Conservation (phyloP, 306 rosid genomes). For the Cucurbita argyrosperma region DNA sequence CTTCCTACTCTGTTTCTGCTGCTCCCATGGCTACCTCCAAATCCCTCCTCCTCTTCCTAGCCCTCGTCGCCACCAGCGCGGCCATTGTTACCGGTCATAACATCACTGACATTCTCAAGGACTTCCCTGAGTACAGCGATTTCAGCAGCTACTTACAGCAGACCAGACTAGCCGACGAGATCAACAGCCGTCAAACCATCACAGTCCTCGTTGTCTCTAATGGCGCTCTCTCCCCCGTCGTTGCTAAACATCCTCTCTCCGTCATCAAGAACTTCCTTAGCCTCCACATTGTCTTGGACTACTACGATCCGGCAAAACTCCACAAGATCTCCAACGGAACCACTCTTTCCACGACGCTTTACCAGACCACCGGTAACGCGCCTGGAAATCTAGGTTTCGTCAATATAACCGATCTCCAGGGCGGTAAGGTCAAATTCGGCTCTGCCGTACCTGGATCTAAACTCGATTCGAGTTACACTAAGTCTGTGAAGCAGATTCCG, state of each 20-base stretch:
- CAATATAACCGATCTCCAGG: slow-evolving; percentile 72
- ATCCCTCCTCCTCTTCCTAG: slow-evolving; percentile 7
- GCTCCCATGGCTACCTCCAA: slow-evolving; percentile 23
- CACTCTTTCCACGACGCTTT: slow-evolving; percentile 63
- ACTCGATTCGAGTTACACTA: slow-evolving; percentile 64
- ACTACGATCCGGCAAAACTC: slow-evolving; percentile 65
- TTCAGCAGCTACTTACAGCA: slow-evolving; percentile 39
- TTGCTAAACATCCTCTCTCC: slow-evolving; percentile 54
- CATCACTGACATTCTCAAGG: slow-evolving; percentile 68
- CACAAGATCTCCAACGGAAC: slow-evolving; percentile 71
- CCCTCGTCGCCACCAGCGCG: not conserved
- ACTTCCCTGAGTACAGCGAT: slow-evolving; percentile 35
- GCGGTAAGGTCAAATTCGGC: slow-evolving; percentile 84
- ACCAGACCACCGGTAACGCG: slow-evolving; percentile 80
- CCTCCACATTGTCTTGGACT: slow-evolving; percentile 65
- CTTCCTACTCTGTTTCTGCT: not conserved
- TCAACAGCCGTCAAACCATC: slow-evolving; percentile 71
- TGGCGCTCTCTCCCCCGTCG: slow-evolving; percentile 39
- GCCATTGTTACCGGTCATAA: slow-evolving; percentile 60
- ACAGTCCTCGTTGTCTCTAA: slow-evolving; percentile 66
- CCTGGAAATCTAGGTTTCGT: slow-evolving; percentile 63
- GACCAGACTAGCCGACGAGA: slow-evolving; percentile 68
- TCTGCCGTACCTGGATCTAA: slow-evolving; percentile 82
- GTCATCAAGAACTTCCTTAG: slow-evolving; percentile 63
- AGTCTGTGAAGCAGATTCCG: slow-evolving; percentile 63